Base-by-base conservation (phyloP, 352 stramenopile species). In the Thraustochytrium sp. region DNA sequence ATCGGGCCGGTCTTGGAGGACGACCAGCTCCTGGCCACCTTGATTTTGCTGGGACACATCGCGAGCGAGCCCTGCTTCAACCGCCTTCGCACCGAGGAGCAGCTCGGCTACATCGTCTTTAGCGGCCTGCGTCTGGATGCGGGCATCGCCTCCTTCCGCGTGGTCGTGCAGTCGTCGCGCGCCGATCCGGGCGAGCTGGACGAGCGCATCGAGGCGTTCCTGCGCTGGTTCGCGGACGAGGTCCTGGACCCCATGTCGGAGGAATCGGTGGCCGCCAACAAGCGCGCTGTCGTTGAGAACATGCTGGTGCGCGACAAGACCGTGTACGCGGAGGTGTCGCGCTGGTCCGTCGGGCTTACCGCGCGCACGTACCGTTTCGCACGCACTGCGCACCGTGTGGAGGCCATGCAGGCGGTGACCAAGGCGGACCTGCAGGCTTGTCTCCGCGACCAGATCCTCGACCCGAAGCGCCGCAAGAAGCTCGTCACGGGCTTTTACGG, bases 31-130 rank as follows among this genome's bases (percentile, higher is more conserved):
- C 86, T 88, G 55, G 90, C 90, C 29, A 86, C 87, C 21, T 85
- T 93, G 36, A 87, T 92, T 64, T 88, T 97, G 13, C 89, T 96
- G 64, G 89, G 90, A 23, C 92, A 96, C 75, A 87, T 97, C 18
- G 88, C 93, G 21, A 93, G 94, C 82, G 93, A 96, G 82, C 92
- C 92, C 13, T 94, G 90, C 78, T 97, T 96, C 87, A 93, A 96
- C 86, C 90, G 96, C 72, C 88, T 97, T 21, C 91, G 93, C n/a
- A 97, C 93, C 9, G 89, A 94, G 84, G 92, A 97, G 85, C 93
- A 96, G 84, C 89, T 97, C 1, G 93, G 93, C 3, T 97, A 96
- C 65, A 89, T 95, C 29, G 92, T 96, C 11, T 94, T 92, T 62
- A 92, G 86, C 0, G 89, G 87, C 13, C 83, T 88, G 9, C 85